Conservation (phyloP, 2,329 filamentous ascomycete species). For the Cercospora berteroae region DNA sequence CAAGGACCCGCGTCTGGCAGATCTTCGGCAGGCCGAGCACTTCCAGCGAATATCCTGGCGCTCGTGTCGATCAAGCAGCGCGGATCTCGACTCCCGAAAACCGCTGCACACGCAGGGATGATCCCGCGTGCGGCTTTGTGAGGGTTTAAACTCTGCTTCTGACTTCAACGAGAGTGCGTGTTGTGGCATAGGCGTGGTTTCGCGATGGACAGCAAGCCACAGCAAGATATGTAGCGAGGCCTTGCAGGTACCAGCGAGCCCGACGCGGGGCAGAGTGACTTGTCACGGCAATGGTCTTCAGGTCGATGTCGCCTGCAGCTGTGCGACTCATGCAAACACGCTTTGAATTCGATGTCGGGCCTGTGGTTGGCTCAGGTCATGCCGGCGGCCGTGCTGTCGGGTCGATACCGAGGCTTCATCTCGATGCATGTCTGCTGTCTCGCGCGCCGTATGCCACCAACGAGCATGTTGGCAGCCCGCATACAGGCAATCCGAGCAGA, state of each 20-base stretch:
- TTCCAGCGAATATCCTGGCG: background rate
- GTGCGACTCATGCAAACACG: conserved; percentile 4
- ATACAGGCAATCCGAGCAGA: no score
- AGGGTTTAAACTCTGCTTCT: background rate
- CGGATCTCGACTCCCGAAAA: conserved; percentile 8
- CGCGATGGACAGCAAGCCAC: background rate
- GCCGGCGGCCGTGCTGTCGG: conserved; percentile 3
- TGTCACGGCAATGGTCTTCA: background rate
- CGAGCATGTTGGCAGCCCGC: background rate
- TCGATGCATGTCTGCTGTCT: background rate
- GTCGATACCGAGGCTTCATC: background rate
- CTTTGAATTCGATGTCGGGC: background rate
- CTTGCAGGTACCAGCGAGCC: background rate
- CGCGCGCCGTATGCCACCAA: background rate
- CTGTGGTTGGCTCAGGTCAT: conserved; percentile 5
- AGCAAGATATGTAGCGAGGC: background rate
- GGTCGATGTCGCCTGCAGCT: background rate
- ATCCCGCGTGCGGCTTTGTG: background rate
- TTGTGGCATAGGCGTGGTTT: background rate
- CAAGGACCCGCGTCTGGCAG: background rate
- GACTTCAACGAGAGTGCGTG: background rate
- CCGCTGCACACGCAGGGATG: conserved; percentile 4
- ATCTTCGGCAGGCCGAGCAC: background rate
- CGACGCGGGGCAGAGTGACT: background rate
- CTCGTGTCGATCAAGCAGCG: conserved; percentile 7